These are phyloP conservation scores for Filobasidium wieringae DNA, from an alignment of 768 basidiomycete species.

Conservation along the genomic window DNA sequence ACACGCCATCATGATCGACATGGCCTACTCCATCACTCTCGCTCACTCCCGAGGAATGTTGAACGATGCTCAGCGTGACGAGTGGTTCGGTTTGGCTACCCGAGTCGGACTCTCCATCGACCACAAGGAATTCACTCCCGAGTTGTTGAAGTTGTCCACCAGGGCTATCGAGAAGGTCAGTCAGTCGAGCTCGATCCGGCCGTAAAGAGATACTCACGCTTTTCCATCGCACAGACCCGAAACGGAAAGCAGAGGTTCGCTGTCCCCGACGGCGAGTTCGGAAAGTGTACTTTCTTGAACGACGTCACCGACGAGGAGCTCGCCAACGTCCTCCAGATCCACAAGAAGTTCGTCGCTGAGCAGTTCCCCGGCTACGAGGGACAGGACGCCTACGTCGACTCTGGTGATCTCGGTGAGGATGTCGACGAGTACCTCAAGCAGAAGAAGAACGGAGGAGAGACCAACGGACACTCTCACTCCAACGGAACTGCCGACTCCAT, in stretches of 20 bases:
- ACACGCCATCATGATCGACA: slow-evolving; percentile 40
- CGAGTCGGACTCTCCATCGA: slow-evolving; percentile 38
- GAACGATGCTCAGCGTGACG: slow-evolving; percentile 36
- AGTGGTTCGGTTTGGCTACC: slow-evolving; percentile 35
- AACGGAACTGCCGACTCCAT: slow-evolving; percentile 22
- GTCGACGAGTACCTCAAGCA: slow-evolving; percentile 24
- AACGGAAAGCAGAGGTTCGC: slow-evolving; percentile 39
- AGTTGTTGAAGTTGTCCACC: slow-evolving; percentile 34
- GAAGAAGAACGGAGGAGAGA: slow-evolving; percentile 12
- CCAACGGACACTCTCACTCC: slow-evolving; percentile 7
- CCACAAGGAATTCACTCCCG: slow-evolving; percentile 36
- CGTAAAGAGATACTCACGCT: too few relatives aligned
- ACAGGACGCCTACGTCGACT: slow-evolving; percentile 39
- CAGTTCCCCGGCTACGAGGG: slow-evolving; percentile 33
- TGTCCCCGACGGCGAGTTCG: slow-evolving; percentile 36
- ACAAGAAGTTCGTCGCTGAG: slow-evolving; percentile 35
- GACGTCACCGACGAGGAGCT: slow-evolving; percentile 38
- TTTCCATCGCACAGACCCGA: slow-evolving; percentile 22
- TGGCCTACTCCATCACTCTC: slow-evolving; percentile 40
- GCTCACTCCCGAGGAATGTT: slow-evolving; percentile 37
- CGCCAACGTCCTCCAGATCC: slow-evolving; percentile 27
- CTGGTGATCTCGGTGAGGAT: slow-evolving; percentile 36
- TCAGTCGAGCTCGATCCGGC: not conserved
- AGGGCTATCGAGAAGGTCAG: slow-evolving; percentile 34
- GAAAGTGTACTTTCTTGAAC: slow-evolving; percentile 39